These are phyloP conservation scores for Phlebiopsis flavidoalba DNA, from an alignment of 768 basidiomycete species.

Conservation along the genomic window DNA sequence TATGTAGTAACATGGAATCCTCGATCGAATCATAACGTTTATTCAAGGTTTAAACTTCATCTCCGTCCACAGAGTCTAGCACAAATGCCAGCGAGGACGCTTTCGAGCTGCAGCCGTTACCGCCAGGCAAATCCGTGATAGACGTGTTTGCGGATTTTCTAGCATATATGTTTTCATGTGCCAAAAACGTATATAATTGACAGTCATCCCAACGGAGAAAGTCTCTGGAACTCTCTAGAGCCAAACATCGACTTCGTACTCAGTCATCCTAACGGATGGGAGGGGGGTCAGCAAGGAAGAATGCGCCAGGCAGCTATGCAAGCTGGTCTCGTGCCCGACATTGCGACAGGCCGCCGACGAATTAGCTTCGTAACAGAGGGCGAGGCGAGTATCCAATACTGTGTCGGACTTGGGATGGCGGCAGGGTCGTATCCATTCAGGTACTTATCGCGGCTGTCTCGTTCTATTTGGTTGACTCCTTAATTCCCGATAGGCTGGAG, in stretches of 20 bases:
- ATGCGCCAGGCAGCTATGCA: conserved; percentile 49
- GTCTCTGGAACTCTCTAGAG: conserved; percentile 42
- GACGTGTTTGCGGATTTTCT: conserved; percentile 9
- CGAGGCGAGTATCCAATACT: conserved; percentile 57
- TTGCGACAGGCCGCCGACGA: conserved; percentile 32
- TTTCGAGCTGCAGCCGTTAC: neutral
- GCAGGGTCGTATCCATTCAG: neutral
- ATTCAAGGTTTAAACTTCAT: conserved; percentile 1
- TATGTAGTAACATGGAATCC: neutral
- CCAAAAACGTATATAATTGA: conserved; percentile 4
- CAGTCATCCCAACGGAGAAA: conserved; percentile 34
- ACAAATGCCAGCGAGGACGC: neutral
- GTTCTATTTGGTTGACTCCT: neutral
- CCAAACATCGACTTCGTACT: conserved; percentile 45
- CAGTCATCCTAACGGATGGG: conserved; percentile 65
- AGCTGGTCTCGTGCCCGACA: conserved; percentile 48
- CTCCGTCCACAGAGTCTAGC: neutral
- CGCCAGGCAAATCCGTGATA: neutral
- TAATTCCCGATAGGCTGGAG: conserved; percentile 15
- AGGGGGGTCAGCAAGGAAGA: conserved; percentile 54
- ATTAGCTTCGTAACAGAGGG: conserved; percentile 59
- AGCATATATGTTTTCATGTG: conserved; percentile 4
- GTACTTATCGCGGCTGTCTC: neutral
- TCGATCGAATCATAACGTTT: neutral
- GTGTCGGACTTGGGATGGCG: conserved; percentile 34